Evolutionary conservation across 2,329 filamentous ascomycete species (phyloP).

Genomic region (Lachnellula suecica): DNA sequence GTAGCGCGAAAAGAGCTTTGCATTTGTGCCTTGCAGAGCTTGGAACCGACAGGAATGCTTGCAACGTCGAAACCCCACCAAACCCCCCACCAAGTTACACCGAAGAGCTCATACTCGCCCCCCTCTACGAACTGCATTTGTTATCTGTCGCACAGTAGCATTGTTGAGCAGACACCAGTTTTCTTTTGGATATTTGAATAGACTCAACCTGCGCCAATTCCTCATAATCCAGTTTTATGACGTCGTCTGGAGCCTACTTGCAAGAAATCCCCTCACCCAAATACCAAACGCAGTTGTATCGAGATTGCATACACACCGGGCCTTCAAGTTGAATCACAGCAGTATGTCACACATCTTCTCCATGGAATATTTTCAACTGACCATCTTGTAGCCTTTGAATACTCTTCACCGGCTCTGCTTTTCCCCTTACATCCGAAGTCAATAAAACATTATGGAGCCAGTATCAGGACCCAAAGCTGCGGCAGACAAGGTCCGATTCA

Average conservation of each 20-base stretch:
- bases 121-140: too few species aligned
- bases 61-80: too few species aligned
- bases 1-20: too few species aligned
- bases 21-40: too few species aligned
- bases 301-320: too few species aligned
- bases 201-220: background rate
- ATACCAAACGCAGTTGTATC: too few species aligned
- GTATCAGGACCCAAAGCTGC: slow-evolving; percentile 8
- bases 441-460: slow-evolving; percentile 8
- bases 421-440: background rate
- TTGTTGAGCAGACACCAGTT: background rate
- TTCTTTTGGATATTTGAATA: background rate
- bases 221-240: background rate
- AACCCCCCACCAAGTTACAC: too few species aligned
- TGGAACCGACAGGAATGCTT: too few species aligned
- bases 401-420: background rate
- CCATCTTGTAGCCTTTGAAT: background rate
- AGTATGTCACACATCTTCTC: background rate
- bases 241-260: background rate
- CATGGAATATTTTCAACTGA: background rate
- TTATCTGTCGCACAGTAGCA: too few species aligned
- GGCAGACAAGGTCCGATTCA: slow-evolving; percentile 50
- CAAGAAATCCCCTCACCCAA: too few species aligned
- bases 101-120: too few species aligned
- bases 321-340: background rate